Evolutionary conservation across 148 eudicot species (phyloP).

Genomic region (Rhododendron vialii): DNA sequence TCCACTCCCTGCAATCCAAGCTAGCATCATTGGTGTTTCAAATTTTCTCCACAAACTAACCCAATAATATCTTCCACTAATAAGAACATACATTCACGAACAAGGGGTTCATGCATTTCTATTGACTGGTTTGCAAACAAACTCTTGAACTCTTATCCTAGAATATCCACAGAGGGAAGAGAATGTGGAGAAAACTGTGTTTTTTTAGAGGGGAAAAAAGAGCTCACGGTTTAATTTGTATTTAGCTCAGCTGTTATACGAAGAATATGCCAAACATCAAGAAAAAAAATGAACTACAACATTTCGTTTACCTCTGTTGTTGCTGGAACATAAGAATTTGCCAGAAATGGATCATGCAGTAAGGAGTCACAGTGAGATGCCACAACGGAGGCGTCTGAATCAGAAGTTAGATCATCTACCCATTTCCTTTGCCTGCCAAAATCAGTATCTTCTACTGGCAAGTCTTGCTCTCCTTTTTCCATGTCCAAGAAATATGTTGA

Average conservation of each 20-base stretch:
- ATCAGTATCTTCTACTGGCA: conserved; percentile 13
- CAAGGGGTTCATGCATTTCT: background rate
- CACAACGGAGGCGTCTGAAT: background rate
- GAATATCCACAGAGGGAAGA: background rate
- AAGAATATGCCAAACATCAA: background rate
- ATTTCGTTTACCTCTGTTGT: conserved; percentile 29
- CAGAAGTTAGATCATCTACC: conserved; percentile 9
- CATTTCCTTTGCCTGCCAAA: conserved; percentile 14
- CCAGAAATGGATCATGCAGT: conserved; percentile 2
- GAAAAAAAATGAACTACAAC: background rate
- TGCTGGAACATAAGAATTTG: conserved; percentile 25
- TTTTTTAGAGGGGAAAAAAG: background rate
- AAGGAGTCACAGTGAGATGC: conserved; percentile 13
- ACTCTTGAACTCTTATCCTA: background rate
- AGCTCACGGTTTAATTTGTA: background rate
- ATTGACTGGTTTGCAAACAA: background rate
- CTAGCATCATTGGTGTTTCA: background rate
- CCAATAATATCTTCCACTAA: background rate
- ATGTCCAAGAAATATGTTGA: conserved; percentile 3
- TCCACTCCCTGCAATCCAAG: conserved; percentile 27
- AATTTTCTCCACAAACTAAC: background rate
- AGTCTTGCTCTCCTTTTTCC: conserved; percentile 4
- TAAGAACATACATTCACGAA: background rate
- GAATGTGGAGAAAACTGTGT: background rate
- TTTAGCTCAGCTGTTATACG: background rate